Evolutionary conservation across 2,329 filamentous ascomycete genomes (phyloP).

Genomic region (Penicillium sp.): DNA sequence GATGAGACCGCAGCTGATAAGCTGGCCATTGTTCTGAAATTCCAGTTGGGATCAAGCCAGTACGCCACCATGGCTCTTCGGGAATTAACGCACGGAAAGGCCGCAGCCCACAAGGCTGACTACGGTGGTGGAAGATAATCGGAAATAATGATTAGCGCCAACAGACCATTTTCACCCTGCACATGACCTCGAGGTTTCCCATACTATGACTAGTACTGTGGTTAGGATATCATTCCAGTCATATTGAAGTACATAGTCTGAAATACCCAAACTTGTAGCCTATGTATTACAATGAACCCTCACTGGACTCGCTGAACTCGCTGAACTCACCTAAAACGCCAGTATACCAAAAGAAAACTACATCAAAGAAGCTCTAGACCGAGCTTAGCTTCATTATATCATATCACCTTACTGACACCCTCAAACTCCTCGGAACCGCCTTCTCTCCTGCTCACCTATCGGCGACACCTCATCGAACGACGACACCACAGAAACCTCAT

Average conservation of each 20-base stretch:
- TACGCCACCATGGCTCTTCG: constrained; percentile 82
- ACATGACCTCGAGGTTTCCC: neutral
- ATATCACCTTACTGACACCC: neutral
- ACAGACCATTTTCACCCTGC: too few species aligned
- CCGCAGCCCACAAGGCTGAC: constrained; percentile 62
- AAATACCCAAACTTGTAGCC: neutral
- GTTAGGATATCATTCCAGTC: neutral
- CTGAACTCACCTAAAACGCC: neutral
- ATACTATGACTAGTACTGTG: neutral
- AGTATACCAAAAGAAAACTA: neutral
- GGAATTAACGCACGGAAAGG: constrained; percentile 71
- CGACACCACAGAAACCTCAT: constrained; percentile 35
- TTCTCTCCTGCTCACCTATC: neutral
- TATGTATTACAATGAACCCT: neutral
- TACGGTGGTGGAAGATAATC: constrained; percentile 49
- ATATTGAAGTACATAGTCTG: neutral
- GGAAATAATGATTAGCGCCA: neutral
- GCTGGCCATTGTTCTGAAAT: constrained; percentile 67
- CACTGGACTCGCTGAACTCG: too few species aligned
- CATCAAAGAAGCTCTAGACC: neutral
- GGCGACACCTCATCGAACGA: constrained; percentile 26
- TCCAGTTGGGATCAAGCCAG: constrained; percentile 74
- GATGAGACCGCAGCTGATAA: constrained; percentile 41
- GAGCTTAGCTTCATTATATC: neutral
- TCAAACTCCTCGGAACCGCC: neutral